A percentile compares a stretch with the other conserved stretches of the same genome.
These are phyloP conservation scores for Saccharomyces hybrid DNA, from an alignment of 1,139 yeast genomes.

Conservation along the genomic window DNA sequence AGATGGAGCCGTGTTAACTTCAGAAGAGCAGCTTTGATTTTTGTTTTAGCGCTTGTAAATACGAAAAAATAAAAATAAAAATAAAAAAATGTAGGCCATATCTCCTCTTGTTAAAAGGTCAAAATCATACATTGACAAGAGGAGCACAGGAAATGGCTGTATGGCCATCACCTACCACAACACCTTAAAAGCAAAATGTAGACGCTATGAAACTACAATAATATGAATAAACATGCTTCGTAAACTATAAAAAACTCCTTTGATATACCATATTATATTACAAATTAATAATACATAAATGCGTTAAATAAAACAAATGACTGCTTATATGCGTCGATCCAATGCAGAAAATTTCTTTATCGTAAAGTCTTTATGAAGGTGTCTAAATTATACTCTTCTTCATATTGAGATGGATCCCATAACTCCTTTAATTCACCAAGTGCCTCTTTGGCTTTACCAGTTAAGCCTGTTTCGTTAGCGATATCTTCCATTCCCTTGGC, in stretches of 20 bases:
- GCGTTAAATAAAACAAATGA: conserved; percentile 1
- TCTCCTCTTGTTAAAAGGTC: not conserved
- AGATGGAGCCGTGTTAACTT: not conserved
- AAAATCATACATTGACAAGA: not conserved
- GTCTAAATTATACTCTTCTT: conserved; percentile 92
- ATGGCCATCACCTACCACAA: not conserved
- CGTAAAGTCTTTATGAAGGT: conserved; percentile 75
- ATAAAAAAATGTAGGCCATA: not conserved
- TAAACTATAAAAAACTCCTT: not conserved
- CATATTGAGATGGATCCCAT: conserved; percentile 95
- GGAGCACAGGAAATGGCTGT: not conserved
- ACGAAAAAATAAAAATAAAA: not conserved
- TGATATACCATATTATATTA: not conserved
- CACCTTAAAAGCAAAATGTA: not conserved
- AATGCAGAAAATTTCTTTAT: conserved; percentile 13
- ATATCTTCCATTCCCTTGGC: conserved; percentile 31
- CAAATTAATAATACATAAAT: not conserved
- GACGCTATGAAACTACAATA: not conserved
- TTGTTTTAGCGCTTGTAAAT: not conserved
- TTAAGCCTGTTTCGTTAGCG: conserved; percentile 36
- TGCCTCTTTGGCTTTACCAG: conserved; percentile 15
- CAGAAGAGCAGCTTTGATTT: not conserved
- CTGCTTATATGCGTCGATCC: not conserved
- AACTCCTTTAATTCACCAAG: conserved; percentile 84
- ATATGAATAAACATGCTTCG: not conserved